Evolutionary conservation across 257 asterid species (phyloP).

Genomic region (Solanum bulbocastanum): DNA sequence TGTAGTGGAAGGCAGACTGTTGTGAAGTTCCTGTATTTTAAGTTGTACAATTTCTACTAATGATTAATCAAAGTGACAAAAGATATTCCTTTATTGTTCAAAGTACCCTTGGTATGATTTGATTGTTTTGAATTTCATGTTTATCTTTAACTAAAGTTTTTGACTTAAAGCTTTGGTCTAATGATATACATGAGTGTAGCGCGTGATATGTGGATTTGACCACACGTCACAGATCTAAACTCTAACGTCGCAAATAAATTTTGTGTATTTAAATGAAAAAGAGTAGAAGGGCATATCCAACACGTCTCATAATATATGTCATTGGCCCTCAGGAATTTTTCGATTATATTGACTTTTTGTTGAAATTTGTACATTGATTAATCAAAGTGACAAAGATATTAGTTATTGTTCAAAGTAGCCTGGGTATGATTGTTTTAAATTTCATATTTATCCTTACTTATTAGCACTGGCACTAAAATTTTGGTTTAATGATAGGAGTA

Average conservation of each 20-base stretch:
- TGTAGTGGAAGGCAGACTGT: not conserved
- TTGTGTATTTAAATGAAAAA: not conserved
- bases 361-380: not conserved
- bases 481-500: not conserved
- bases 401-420: not conserved
- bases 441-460: not conserved
- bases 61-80: not conserved
- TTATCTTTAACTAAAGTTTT: not conserved
- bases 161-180: not conserved
- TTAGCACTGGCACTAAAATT: not conserved
- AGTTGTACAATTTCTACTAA: not conserved
- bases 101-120: not conserved
- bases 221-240: fast-evolving
- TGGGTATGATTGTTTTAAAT: not conserved
- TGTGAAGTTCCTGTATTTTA: not conserved
- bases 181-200: not conserved
- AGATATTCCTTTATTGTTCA: not conserved
- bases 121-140: not conserved
- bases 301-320: not conserved
- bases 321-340: not conserved
- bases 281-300: not conserved
- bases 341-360: not conserved
- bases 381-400: not conserved
- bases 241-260: fast-evolving
- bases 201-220: not conserved